Evolutionary conservation across 2,329 filamentous ascomycete species (phyloP).

Genomic region (Westerdykella ornata): DNA sequence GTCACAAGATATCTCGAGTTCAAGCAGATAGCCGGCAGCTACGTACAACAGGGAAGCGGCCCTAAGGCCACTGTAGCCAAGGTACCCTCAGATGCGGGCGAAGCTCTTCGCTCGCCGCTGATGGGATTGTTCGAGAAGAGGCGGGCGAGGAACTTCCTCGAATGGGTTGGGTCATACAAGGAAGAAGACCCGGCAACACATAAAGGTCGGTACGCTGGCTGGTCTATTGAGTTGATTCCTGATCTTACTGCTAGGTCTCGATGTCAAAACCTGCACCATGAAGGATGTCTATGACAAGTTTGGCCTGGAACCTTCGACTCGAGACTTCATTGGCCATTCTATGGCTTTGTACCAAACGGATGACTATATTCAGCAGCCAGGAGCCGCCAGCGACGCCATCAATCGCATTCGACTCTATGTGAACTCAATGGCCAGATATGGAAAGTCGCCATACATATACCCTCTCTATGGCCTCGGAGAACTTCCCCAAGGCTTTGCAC

Average conservation of each 20-base stretch:
- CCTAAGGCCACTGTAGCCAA: constrained; percentile 88
- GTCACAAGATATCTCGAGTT: constrained; percentile 50
- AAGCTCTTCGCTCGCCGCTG: constrained; percentile 80
- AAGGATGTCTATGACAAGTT: constrained; percentile 99
- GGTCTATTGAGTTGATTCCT: background rate
- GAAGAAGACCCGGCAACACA: constrained; percentile 74
- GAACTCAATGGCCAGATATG: constrained; percentile 94
- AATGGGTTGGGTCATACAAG: constrained; percentile 88
- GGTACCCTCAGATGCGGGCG: constrained; percentile 85
- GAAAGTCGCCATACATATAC: constrained; percentile 99
- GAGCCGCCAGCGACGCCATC: constrained; percentile 75
- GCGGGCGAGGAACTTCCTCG: constrained; percentile 90
- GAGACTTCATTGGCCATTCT: constrained; percentile 94
- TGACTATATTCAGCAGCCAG: constrained; percentile 68
- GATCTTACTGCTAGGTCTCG: constrained; percentile 53
- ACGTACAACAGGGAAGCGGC: constrained; percentile 82
- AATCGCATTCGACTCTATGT: constrained; percentile 93
- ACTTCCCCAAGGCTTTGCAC: constrained; percentile 94
- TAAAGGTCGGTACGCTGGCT: constrained; percentile 61
- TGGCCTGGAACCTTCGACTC: constrained; percentile 77
- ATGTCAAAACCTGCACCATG: constrained; percentile 76
- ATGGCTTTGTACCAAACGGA: constrained; percentile 96
- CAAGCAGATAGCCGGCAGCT: constrained; percentile 78
- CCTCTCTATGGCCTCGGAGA: constrained; percentile 95
- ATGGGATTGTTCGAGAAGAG: constrained; percentile 99